Conservation (phyloP, 129 eudicot species). For the Dittrichia graveolens region DNA sequence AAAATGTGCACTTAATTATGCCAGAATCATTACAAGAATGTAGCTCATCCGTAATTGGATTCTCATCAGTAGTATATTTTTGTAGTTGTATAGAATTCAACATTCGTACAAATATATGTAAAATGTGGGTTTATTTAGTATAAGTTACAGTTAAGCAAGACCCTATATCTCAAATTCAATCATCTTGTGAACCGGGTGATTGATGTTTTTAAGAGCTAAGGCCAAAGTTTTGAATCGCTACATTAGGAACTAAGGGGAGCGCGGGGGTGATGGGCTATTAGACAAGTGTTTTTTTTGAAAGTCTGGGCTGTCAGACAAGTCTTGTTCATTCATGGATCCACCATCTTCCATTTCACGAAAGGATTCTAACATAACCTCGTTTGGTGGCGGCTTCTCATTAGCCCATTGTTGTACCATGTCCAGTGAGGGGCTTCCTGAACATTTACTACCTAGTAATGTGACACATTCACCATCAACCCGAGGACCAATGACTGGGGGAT, state of each 20-base stretch:
- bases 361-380: conserved; percentile 9
- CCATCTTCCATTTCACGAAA: not conserved
- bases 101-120: too few relatives aligned
- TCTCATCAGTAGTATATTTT: too few relatives aligned
- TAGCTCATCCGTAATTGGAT: not conserved
- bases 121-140: not conserved
- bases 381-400: not conserved
- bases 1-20: not conserved
- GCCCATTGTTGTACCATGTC: conserved; percentile 5
- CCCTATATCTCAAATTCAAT: not conserved
- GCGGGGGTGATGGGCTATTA: too few relatives aligned
- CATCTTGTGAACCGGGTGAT: not conserved
- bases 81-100: too few relatives aligned
- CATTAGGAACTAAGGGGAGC: too few relatives aligned
- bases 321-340: not conserved
- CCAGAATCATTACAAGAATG: not conserved
- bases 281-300: too few relatives aligned
- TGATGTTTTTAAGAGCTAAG: not conserved
- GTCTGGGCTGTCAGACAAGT: too few relatives aligned
- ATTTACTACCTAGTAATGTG: not conserved
- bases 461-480: not conserved
- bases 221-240: not conserved
- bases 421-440: not conserved
- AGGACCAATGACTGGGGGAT: conserved; percentile 12
- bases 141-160: not conserved